Conservation (phyloP, 228 moss, liverwort and hornwort species). For the Sphagnum fallax region DNA sequence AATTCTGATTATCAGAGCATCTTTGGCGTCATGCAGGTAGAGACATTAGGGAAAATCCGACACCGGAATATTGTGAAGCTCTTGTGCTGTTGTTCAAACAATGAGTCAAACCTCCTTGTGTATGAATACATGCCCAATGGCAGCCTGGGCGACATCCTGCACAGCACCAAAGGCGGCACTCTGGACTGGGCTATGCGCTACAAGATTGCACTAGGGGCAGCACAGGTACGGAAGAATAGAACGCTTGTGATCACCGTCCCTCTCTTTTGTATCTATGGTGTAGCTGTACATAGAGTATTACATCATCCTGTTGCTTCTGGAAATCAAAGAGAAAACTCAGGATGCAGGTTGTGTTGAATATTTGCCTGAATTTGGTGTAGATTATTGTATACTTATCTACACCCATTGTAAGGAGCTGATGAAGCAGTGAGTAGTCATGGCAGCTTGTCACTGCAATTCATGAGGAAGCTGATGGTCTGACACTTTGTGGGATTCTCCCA, state of each 20-base stretch:
- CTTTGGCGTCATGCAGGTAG: conserved; percentile 25
- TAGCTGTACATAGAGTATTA: neutral
- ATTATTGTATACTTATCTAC: too few species aligned
- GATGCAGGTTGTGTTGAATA: neutral
- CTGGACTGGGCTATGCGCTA: conserved; percentile 49
- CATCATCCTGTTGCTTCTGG: neutral
- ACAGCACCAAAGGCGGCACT: conserved; percentile 38
- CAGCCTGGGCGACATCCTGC: conserved; percentile 59
- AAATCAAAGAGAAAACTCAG: neutral
- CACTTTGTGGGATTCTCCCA: neutral
- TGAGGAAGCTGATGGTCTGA: too few species aligned
- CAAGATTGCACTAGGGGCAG: conserved; percentile 50
- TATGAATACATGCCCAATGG: conserved; percentile 66
- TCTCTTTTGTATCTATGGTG: neutral
- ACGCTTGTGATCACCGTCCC: neutral
- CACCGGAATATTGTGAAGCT: conserved; percentile 73
- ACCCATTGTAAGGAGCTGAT: too few species aligned
- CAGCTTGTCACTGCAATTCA: too few species aligned
- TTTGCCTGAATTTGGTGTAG: neutral
- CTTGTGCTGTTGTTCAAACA: conserved; percentile 57
- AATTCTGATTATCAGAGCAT: neutral
- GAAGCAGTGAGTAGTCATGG: too few species aligned
- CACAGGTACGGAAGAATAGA: conserved; percentile 28
- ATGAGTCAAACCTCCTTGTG: conserved; percentile 44
- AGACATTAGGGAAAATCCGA: conserved; percentile 57